Percentiles rank a stretch among this genome's conserved stretches.
These are phyloP conservation scores for Cicer yamashitae DNA, from an alignment of 306 rosid genomes.

Conservation along the genomic window DNA sequence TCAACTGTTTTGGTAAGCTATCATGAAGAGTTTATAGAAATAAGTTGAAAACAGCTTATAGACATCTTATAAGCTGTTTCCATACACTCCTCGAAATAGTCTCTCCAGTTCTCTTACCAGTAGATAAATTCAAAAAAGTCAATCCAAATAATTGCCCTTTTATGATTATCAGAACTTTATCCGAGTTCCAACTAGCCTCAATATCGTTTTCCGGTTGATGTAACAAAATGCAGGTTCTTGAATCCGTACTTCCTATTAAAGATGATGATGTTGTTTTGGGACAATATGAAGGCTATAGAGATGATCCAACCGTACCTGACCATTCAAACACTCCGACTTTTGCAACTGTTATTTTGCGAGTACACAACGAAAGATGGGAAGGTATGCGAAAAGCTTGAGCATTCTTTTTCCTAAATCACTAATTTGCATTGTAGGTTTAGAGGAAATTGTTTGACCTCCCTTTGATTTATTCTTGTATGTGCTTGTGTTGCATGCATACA, in stretches of 20 bases:
- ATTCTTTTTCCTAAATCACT: slow-evolving; percentile 26
- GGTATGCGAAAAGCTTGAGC: slow-evolving; percentile 55
- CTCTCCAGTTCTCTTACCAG: too few relatives aligned
- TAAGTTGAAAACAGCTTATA: too few relatives aligned
- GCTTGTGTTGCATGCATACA: background rate
- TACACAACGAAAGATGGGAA: slow-evolving; percentile 98
- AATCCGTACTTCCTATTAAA: slow-evolving; percentile 83
- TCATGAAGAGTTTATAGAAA: too few relatives aligned
- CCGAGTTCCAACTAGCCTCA: slow-evolving; percentile 27
- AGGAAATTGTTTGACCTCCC: background rate
- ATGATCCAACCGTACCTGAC: slow-evolving; percentile 95
- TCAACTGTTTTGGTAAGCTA: too few relatives aligned
- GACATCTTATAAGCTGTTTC: too few relatives aligned
- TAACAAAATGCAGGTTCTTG: slow-evolving; percentile 73
- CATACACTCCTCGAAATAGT: too few relatives aligned
- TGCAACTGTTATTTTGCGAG: slow-evolving; percentile 80
- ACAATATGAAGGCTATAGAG: slow-evolving; percentile 94
- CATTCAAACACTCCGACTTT: slow-evolving; percentile 96
- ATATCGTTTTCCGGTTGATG: slow-evolving; percentile 34
- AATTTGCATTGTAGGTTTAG: slow-evolving; percentile 18
- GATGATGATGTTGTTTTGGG: slow-evolving; percentile 93
- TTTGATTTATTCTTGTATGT: slow-evolving; percentile 24
- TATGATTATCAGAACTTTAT: too few relatives aligned
- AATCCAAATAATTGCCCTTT: too few relatives aligned
- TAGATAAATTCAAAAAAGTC: too few relatives aligned